Conservation (phyloP, 2,329 filamentous ascomycete genomes). For the Colletotrichum sp. region DNA sequence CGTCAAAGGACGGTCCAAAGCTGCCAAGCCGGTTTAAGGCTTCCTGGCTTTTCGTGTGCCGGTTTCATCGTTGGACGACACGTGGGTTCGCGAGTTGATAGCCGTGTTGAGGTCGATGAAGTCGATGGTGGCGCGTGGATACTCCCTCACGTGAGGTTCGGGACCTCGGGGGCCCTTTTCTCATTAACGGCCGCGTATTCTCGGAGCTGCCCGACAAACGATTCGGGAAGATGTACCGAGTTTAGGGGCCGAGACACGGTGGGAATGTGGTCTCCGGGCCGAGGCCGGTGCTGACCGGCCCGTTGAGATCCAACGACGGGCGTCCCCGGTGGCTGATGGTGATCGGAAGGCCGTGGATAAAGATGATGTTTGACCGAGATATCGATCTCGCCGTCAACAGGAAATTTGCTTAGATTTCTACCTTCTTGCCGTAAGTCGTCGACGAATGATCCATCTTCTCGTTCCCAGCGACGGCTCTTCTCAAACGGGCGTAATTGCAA, state of each 20-base stretch:
- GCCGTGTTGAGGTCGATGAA: background rate
- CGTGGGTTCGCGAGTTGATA: background rate
- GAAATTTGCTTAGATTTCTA: fast-evolving
- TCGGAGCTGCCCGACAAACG: background rate
- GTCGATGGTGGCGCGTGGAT: background rate
- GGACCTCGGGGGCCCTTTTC: background rate
- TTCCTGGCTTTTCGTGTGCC: background rate
- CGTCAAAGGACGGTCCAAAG: background rate
- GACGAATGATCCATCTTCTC: background rate
- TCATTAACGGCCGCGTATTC: background rate
- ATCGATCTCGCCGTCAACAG: background rate
- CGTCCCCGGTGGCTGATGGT: background rate
- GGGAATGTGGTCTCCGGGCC: background rate
- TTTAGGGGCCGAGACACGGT: background rate
- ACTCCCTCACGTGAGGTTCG: background rate
- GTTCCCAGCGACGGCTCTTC: background rate
- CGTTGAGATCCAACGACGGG: background rate
- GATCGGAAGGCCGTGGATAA: background rate
- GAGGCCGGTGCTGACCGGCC: background rate
- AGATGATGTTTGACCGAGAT: background rate
- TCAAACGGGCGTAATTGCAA: background rate
- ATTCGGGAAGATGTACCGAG: background rate
- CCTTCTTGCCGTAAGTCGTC: background rate
- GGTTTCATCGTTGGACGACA: background rate
- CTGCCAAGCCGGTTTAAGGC: background rate